Evolutionary conservation across 2,329 filamentous ascomycete genomes (phyloP).

Genomic region (Amphichorda felina): DNA sequence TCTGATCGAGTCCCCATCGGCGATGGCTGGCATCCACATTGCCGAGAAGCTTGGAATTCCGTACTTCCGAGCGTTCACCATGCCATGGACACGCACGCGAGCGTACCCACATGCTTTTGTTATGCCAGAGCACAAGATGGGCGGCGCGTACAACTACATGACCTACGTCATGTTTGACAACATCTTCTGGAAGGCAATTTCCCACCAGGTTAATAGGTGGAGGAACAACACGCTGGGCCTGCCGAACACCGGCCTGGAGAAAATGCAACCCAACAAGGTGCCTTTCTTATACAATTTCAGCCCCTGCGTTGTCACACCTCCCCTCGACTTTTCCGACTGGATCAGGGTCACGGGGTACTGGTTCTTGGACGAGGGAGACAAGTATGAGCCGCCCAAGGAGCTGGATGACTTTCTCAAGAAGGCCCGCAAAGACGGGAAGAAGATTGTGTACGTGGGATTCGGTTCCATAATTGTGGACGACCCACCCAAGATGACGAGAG

Average conservation of each 20-base stretch:
- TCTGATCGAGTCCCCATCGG: slow-evolving; percentile 87
- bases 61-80: slow-evolving; percentile 95
- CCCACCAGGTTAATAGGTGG: slow-evolving; percentile 87
- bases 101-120: slow-evolving; percentile 96
- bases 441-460: slow-evolving; percentile 93
- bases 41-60: slow-evolving; percentile 86
- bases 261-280: slow-evolving; percentile 94
- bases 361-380: slow-evolving; percentile 71
- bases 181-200: slow-evolving; percentile 90
- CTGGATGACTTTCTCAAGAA: slow-evolving; percentile 73
- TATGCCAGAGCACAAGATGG: slow-evolving; percentile 86
- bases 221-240: slow-evolving; percentile 69
- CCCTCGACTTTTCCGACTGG: slow-evolving; percentile 94
- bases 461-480: slow-evolving; percentile 92
- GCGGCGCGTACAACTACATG: slow-evolving; percentile 87
- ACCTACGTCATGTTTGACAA: slow-evolving; percentile 96
- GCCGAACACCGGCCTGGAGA: slow-evolving; percentile 72
- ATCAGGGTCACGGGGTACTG: slow-evolving; percentile 95
- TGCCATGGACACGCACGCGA: slow-evolving; percentile 95
- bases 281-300: slow-evolving; percentile 98
- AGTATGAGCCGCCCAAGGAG: slow-evolving; percentile 64
- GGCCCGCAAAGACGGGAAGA: slow-evolving; percentile 72
- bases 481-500: slow-evolving; percentile 75
- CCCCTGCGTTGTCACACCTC: slow-evolving; percentile 83
- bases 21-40: slow-evolving; percentile 97